These are phyloP conservation scores for Phytophthora megakarya DNA, from an alignment of 352 stramenopile genomes.

Conservation along the genomic window DNA sequence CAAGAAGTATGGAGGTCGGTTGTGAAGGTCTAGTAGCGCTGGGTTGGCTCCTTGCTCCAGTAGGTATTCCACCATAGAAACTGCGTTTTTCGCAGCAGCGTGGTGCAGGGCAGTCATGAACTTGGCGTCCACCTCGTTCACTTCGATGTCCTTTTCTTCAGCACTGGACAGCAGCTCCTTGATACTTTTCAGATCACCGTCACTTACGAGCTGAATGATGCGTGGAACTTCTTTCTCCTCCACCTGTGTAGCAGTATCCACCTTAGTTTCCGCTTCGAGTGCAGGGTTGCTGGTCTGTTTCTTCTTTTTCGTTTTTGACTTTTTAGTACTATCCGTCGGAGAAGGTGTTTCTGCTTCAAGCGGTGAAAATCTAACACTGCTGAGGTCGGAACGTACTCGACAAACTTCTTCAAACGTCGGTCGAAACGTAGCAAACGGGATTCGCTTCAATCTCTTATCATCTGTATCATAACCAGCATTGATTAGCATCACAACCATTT, in stretches of 20 bases:
- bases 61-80: conserved; percentile 66
- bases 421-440: conserved; percentile 84
- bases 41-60: conserved; percentile 88
- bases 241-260: conserved; percentile 3
- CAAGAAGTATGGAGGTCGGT: conserved; percentile 90
- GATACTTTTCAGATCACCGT: conserved; percentile 40
- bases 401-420: conserved; percentile 90
- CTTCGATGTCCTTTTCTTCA: conserved; percentile 30
- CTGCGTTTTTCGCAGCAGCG: conserved; percentile 52
- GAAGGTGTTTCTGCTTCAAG: conserved; percentile 36
- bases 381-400: conserved; percentile 71
- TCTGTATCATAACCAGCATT: conserved; percentile 22
- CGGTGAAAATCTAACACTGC: conserved; percentile 66
- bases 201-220: conserved; percentile 50
- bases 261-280: conserved; percentile 7
- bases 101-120: conserved; percentile 86
- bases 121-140: conserved; percentile 63
- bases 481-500: conserved; percentile 1
- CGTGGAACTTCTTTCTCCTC: conserved; percentile 36
- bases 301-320: conserved; percentile 40
- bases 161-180: conserved; percentile 45
- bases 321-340: conserved; percentile 26
- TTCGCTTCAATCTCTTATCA: conserved; percentile 70
- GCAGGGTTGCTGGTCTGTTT: conserved; percentile 2
- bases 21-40: conserved; percentile 77